A percentile compares a stretch with the other conserved stretches of the same genome.
These are phyloP conservation scores for Nepenthes mirabilis DNA, from an alignment of 148 eudicot species.

Conservation along the genomic window DNA sequence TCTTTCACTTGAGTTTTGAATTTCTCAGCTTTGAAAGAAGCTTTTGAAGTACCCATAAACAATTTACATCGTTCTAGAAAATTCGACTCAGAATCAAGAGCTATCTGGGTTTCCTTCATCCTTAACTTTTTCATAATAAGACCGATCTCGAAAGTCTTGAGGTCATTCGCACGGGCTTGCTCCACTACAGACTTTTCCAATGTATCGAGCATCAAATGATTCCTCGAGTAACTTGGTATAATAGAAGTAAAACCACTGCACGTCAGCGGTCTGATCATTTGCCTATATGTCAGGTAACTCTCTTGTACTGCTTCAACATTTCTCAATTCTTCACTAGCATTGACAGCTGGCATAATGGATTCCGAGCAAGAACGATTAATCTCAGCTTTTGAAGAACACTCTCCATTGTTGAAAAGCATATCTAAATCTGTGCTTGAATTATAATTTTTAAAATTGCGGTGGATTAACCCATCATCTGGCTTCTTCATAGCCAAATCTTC, in stretches of 20 bases:
- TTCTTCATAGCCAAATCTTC: conserved; percentile 27
- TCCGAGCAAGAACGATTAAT: conserved; percentile 8
- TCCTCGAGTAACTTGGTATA: conserved; percentile 12
- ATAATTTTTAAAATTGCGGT: conserved; percentile 10
- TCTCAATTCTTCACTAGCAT: conserved; percentile 13
- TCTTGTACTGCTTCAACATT: conserved; percentile 26
- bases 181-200: conserved; percentile 61
- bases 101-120: conserved; percentile 57
- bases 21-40: conserved; percentile 65
- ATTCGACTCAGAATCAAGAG: conserved; percentile 48
- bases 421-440: conserved; percentile 12
- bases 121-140: conserved; percentile 54
- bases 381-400: conserved; percentile 7
- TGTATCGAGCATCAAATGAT: conserved; percentile 17
- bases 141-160: conserved; percentile 61
- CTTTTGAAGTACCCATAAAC: conserved; percentile 65
- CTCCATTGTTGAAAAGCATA: conserved; percentile 8
- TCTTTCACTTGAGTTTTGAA: conserved; percentile 68
- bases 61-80: conserved; percentile 63
- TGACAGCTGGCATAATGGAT: neutral
- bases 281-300: conserved; percentile 9
- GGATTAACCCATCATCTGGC: conserved; percentile 10
- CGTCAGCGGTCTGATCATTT: conserved; percentile 26
- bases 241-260: conserved; percentile 13
- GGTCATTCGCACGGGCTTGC: conserved; percentile 72